Base-by-base conservation (phyloP, 352 stramenopile species). In the Phytophthora sp. region DNA sequence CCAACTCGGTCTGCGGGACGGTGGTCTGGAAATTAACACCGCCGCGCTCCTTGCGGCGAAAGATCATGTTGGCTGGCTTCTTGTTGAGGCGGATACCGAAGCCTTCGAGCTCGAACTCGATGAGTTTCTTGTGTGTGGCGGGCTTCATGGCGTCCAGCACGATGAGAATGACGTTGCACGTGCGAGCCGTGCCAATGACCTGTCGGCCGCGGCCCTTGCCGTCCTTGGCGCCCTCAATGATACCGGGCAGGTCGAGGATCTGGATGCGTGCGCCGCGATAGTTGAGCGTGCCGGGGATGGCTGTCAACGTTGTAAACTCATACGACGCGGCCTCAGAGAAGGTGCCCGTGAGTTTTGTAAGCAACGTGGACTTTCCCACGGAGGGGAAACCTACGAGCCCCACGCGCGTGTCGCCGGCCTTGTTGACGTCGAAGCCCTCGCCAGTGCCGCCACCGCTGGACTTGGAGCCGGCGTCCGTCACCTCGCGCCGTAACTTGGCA, bases 81-180 rank as follows among this genome's bases (percentile, higher is more conserved):
- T 99, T 98, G 84, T 99, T 99, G 18, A 99, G 89, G 41, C 97
- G 89, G 59, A 99, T 99, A 49, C 97, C 97, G 76, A 99, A 99
- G 49, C 91, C 97, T 64, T 99, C 95, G 23, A 99, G 86, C 83
- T 99, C 98, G 63, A 94, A 85, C 84, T 99, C 97, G 63, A 99
- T 99, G 46, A 99, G 91, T 66, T 98, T 97, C 81, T 99, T 99
- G 84, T 99, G 97, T 8, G 94, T 99, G 33, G 98, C 90, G 15
- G 95, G 95, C 80, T 99, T 99, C 73, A 89, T 94, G 26, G 92
- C 85, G 70, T 99, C 97, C 52, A 99, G 82, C 54, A 99, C 97
- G 60, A 99, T 98, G 26, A 99, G 77, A 62, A 99, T 98, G 41
- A 99, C 81, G 79, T 99, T 99, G 79, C 96, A 99, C 31, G 97